These are phyloP conservation scores for Conidiobolus incongruus DNA, from an alignment of 371 early-diverging fungal species.

Conservation along the genomic window DNA sequence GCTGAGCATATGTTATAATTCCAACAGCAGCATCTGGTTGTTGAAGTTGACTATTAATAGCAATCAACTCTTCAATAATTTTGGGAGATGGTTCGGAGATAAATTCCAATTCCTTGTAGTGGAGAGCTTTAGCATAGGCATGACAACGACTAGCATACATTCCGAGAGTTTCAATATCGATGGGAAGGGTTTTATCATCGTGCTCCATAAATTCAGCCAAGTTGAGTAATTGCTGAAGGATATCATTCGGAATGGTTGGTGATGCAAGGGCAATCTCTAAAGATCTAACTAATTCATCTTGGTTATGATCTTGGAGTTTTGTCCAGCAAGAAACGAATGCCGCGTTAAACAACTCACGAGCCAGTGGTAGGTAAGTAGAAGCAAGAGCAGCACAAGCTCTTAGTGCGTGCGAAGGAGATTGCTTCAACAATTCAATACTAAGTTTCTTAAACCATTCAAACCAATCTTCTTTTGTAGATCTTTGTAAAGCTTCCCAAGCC, in stretches of 20 bases:
- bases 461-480: slow-evolving; percentile 91
- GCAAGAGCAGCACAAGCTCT: slow-evolving; percentile 78
- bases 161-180: slow-evolving; percentile 76
- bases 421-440: slow-evolving; percentile 76
- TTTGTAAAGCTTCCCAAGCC: slow-evolving; percentile 81
- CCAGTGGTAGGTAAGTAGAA: slow-evolving; percentile 54
- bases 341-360: slow-evolving; percentile 87
- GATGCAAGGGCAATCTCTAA: slow-evolving; percentile 71
- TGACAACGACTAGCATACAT: slow-evolving; percentile 82
- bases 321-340: slow-evolving; percentile 95
- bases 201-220: slow-evolving; percentile 97
- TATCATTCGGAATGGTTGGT: slow-evolving; percentile 75
- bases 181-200: slow-evolving; percentile 85
- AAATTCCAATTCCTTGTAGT: slow-evolving; percentile 94
- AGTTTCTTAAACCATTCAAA: slow-evolving; percentile 84
- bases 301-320: slow-evolving; percentile 72
- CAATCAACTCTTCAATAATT: slow-evolving; percentile 80
- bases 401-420: slow-evolving; percentile 87
- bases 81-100: slow-evolving; percentile 58
- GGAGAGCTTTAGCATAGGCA: slow-evolving; percentile 87
- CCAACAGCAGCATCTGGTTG: slow-evolving; percentile 94
- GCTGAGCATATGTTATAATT: slow-evolving; percentile 74
- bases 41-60: slow-evolving; percentile 84
- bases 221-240: slow-evolving; percentile 73
- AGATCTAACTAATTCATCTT: slow-evolving; percentile 74